phyloP scores from a whole-genome alignment of 306 rosid species.

The Trifolium dubium region DNA sequence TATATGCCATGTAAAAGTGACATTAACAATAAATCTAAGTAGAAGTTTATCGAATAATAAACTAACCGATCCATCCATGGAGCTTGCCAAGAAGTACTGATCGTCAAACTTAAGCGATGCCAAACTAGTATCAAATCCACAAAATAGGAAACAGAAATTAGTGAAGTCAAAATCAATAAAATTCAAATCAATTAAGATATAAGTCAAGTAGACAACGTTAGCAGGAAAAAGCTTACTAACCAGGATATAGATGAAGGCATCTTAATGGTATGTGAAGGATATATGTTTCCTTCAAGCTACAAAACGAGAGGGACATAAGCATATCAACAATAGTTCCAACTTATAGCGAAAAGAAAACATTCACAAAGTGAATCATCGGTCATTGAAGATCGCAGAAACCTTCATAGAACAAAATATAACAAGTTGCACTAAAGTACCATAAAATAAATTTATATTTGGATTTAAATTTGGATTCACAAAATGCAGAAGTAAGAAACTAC shows the following conservation, averaged over 20 bases:
- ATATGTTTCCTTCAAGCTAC: constrained; percentile 72
- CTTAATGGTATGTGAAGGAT: constrained; percentile 60
- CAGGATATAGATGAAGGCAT: constrained; percentile 87
- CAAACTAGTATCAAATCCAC: constrained; percentile 58
- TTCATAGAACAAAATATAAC: constrained; percentile 6
- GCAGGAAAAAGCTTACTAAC: constrained; percentile 48
- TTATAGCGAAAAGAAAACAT: not conserved
- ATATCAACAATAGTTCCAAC: constrained; percentile 32
- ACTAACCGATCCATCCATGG: constrained; percentile 97
- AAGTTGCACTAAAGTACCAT: not conserved
- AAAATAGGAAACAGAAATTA: constrained; percentile 33
- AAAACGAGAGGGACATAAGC: constrained; percentile 31
- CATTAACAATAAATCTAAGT: not conserved
- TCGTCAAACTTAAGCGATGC: constrained; percentile 80
- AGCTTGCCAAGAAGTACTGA: constrained; percentile 87
- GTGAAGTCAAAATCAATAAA: constrained; percentile 16
- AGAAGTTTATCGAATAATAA: constrained; percentile 27
- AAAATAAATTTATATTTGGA: not conserved
- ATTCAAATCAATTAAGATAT: constrained; percentile 4
- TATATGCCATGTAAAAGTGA: not conserved
- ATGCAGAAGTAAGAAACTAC: constrained; percentile 5
- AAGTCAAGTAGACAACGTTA: constrained; percentile 32
- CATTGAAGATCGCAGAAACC: constrained; percentile 1
- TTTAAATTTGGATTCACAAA: constrained; percentile 12
- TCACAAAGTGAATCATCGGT: constrained; percentile 15